Evolutionary conservation across 306 rosid species (phyloP), one percentile per base, ranked within the genome.

Genomic region (Hippophae tibetana): DNA sequence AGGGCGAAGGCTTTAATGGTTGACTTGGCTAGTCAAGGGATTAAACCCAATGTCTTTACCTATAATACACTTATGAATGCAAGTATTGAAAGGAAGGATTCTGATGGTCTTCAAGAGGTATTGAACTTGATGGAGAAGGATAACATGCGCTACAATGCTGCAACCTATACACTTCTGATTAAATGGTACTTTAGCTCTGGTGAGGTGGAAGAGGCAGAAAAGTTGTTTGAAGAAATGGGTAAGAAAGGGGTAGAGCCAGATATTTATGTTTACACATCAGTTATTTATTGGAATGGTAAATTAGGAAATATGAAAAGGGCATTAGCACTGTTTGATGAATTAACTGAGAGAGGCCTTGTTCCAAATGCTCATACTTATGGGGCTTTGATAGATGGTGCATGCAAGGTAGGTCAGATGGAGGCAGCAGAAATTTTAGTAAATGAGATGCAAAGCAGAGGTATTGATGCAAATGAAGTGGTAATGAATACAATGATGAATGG

Each of bases 401-500:
- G 95, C 73, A 87, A 79, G 74, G 83, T 69, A 0, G 96, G 95
- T 58, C 76, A 83, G 62, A 79, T 85, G 84, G 78, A 81, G 52
- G 86, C 79, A 18, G 96, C 92, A 1, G 83, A 78, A 48, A 74
- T 83, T 26, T 72, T 90, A 76, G 67, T 85, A 63, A 71, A 70
- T 43, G 92, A 87, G 76, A 83, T 85, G 92, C 86, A 82, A 49
- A 71, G 61, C 50, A 76, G 81, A 54, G 89, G 95, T 7, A 10
- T 79, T 62, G 82, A 61, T 52, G 31, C 72, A 25, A 87, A 85
- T 62, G 63, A 45, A 52, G 76, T 90, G 7, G 80, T 87, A 61
- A 78, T 72, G 58, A 83, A 87, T 78, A 76, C 83, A 7, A 54
- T 83, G 76, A 78, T 90, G 12, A 79, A 87, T 60, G 98, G 98